phyloP scores from a whole-genome alignment of 164 flowering plant genomes.

The Paratinospora sagittata region DNA sequence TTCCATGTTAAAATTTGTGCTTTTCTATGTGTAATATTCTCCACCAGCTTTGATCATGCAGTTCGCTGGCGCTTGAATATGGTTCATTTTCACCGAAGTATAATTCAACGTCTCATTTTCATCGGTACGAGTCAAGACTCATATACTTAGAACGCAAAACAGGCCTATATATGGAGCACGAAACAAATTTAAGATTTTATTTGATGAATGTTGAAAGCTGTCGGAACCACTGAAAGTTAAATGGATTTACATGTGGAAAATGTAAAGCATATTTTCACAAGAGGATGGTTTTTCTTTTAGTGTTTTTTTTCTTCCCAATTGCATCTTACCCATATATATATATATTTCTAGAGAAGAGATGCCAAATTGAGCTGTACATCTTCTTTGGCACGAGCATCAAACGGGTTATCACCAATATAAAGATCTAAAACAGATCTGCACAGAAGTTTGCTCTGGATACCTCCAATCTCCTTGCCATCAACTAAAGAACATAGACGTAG shows the following conservation, averaged over 20 bases:
- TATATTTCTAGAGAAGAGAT: slow-evolving; percentile 34
- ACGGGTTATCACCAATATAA: slow-evolving; percentile 81
- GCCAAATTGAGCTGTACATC: slow-evolving; percentile 52
- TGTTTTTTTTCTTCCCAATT: background rate
- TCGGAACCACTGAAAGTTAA: no score
- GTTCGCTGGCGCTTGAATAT: no score
- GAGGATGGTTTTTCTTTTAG: background rate
- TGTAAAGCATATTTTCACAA: background rate
- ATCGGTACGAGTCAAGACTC: background rate
- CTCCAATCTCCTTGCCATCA: slow-evolving; percentile 80
- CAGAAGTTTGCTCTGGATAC: slow-evolving; percentile 72
- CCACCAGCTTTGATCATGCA: no score
- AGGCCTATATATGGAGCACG: background rate
- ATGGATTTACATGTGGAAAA: background rate
- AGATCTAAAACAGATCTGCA: slow-evolving; percentile 75
- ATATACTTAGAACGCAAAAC: no score
- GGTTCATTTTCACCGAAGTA: background rate
- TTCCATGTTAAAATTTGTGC: no score
- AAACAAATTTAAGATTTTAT: no score
- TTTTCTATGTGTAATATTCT: no score
- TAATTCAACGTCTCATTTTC: background rate
- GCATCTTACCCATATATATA: slow-evolving; percentile 23
- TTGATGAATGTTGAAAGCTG: no score
- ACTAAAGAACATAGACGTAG: slow-evolving; percentile 49
- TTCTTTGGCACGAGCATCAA: slow-evolving; percentile 70